Evolutionary conservation across 441 rosid genomes (phyloP).

Genomic region (Erodium moschatum): DNA sequence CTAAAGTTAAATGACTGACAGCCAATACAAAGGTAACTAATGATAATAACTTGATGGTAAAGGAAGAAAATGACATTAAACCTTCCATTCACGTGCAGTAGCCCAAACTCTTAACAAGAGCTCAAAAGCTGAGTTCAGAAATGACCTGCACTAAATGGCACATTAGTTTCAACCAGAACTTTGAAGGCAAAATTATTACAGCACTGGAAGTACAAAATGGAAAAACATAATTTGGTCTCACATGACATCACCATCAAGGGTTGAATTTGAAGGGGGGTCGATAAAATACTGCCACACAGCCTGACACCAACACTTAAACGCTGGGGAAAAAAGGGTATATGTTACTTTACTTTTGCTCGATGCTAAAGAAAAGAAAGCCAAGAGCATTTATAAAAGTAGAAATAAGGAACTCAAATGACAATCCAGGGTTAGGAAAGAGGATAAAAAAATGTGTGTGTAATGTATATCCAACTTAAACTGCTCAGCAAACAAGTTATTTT

Average conservation of each 20-base stretch:
- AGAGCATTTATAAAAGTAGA: slow-evolving; percentile 9
- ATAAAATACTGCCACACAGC: slow-evolving; percentile 64
- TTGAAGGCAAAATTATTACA: slow-evolving; percentile 12
- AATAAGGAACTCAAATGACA: not conserved
- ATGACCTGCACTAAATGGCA: slow-evolving; percentile 57
- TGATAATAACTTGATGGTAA: not conserved
- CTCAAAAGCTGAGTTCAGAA: slow-evolving; percentile 89
- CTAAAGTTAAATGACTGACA: not conserved
- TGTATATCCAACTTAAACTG: not conserved
- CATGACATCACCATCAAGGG: slow-evolving; percentile 83
- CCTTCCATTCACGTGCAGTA: slow-evolving; percentile 85
- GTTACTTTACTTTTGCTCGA: slow-evolving; percentile 9
- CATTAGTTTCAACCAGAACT: slow-evolving; percentile 19
- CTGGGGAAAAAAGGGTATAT: slow-evolving; percentile 36
- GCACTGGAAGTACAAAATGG: slow-evolving; percentile 22
- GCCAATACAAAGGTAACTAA: not conserved
- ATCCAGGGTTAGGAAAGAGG: no score
- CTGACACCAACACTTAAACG: slow-evolving; percentile 95
- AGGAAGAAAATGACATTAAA: slow-evolving; percentile 22
- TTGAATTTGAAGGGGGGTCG: slow-evolving; percentile 57
- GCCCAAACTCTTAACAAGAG: slow-evolving; percentile 92
- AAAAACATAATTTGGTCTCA: slow-evolving; percentile 36
- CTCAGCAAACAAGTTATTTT: not conserved
- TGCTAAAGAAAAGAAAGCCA: slow-evolving; percentile 11
- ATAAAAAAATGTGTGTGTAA: no score